These are phyloP conservation scores for Diaporthe humulicola DNA, from an alignment of 2,329 filamentous ascomycete genomes.

Conservation along the genomic window DNA sequence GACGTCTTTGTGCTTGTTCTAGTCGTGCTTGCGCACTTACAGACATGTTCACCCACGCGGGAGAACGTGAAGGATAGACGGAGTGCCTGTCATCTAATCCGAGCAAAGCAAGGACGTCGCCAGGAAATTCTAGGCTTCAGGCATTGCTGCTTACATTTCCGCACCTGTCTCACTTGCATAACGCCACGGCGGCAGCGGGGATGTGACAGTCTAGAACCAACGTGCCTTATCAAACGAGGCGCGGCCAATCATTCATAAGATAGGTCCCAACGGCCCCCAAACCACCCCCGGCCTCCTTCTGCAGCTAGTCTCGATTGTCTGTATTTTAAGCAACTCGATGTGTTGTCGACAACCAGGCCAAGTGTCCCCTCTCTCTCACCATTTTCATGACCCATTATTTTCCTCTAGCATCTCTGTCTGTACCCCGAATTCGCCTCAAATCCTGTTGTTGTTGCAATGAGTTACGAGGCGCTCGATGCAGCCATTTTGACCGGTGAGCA, in stretches of 20 bases:
- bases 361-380: not conserved
- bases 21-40: not conserved
- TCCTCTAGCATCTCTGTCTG: not conserved
- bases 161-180: not conserved
- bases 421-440: not conserved
- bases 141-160: no score
- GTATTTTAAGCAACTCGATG: not conserved
- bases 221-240: not conserved
- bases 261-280: not conserved
- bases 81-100: not conserved
- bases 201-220: not conserved
- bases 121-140: not conserved
- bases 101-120: not conserved
- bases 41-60: not conserved
- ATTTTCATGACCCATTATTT: no score
- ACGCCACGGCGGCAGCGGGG: not conserved
- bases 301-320: not conserved
- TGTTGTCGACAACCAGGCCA: not conserved
- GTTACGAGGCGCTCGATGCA: not conserved
- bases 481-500: slow-evolving; percentile 13
- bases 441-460: not conserved
- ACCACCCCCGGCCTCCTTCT: not conserved
- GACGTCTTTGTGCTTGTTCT: no score
- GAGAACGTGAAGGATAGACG: not conserved
- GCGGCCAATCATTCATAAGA: not conserved